phyloP scores from a whole-genome alignment of 805 yeast genomes.

The Starmerella stellata region DNA sequence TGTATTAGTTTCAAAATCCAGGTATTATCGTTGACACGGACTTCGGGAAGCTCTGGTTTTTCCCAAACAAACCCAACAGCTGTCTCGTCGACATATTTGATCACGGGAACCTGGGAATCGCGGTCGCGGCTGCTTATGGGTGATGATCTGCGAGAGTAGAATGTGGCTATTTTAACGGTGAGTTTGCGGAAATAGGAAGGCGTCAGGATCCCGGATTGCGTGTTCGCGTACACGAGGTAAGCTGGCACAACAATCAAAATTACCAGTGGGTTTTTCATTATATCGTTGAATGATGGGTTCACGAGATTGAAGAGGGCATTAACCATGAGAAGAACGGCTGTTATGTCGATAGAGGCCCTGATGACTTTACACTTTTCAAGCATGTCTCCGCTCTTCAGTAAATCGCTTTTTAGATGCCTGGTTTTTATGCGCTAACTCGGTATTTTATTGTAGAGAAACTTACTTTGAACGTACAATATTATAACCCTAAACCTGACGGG shows the following conservation, averaged over 20 bases:
- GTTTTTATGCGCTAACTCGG: too few relatives aligned
- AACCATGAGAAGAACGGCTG: neutral
- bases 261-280: neutral
- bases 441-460: too few relatives aligned
- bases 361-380: neutral
- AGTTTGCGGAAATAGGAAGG: neutral
- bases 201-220: neutral
- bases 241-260: neutral
- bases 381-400: neutral
- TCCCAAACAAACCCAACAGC: neutral
- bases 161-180: neutral
- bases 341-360: neutral
- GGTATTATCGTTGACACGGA: neutral
- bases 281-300: neutral
- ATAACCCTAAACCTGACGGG: too few relatives aligned
- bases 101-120: neutral
- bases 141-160: neutral
- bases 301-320: neutral
- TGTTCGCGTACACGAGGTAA: neutral
- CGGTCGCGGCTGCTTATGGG: neutral
- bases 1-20: neutral
- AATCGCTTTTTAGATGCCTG: too few relatives aligned
- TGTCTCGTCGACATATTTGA: neutral
- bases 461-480: too few relatives aligned
- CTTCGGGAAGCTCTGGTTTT: neutral